Base-by-base conservation (phyloP, 371 early-diverging fungal genomes). In the Syncephalastrum sp. region DNA sequence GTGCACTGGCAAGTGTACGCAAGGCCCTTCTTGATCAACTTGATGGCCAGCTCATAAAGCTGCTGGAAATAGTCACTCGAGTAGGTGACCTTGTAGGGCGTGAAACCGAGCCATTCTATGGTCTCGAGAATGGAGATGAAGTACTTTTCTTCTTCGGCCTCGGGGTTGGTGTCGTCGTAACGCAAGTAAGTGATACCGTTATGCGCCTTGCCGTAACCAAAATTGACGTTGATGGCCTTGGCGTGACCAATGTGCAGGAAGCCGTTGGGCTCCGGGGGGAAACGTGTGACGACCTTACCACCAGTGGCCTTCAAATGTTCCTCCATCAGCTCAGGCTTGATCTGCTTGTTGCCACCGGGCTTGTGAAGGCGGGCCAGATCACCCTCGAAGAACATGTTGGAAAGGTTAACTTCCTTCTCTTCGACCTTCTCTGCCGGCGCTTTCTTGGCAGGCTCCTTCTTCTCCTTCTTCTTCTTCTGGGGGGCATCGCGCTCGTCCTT, bases 231-330 rank as follows among this genome's bases (percentile, higher is more conserved):
- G 82, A 99, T 94, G 41, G 99, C 99, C 80, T 99, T 99, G 50
- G 99, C 99, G 73, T 99, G 99, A 53, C 99, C 99, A 77, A 99
- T 98, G 72, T 99, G 99, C 53, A 88, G 71, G 78, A 88, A 96
- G 15, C 99, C 99, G 69, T 98, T 99, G 54, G 99, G 99, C 81
- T 99, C 99, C 45, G 99, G 99, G 17, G 99, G 99, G 83, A 99
- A 99, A 49, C 99, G 93, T 3, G 99, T 99, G 23, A 97, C 74
- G 3, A 99, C 99, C 68, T 87, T 89, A 7, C 97, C 95, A 50
- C 92, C 92, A 0, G 99, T 99, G 14, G 91, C 87, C 67, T 91
- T 86, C 49, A 99, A 79, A 71, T 99, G 99, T 66, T 88, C 87
- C 50, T 84, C 82, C 88, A 92, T 95, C 55, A 99, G 78, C 65